Evolutionary conservation across 2,329 filamentous ascomycete genomes (phyloP), one percentile per base, ranked within the genome.

Genomic region (Xylaria sp.): DNA sequence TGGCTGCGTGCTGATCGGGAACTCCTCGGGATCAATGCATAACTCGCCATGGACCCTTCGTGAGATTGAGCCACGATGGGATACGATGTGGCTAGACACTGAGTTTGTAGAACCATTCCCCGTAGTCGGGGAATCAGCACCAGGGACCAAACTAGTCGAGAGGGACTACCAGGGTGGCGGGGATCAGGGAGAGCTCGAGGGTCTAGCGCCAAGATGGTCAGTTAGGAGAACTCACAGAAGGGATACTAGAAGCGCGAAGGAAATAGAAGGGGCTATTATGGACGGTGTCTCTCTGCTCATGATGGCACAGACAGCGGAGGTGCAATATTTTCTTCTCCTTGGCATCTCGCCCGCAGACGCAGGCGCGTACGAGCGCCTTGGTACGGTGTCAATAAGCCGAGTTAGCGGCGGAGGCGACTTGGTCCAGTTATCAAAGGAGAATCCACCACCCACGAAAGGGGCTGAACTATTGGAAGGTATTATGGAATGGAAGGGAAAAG

Each of bases 21-120:
- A 51, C 48, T 8, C 48, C 19, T 51, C 48, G 21, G 9, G 21
- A 30, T 12, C 7, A 2, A 51, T 51, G 48, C 48, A 51, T 30
- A 51, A 51, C 24, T 51, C 48, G 48, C 48, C 21, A 30, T 54
- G 51, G 51, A 54, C 51, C 1, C 51, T 54, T 7, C 51, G 51
- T 8, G 51, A 54, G 51, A 54, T 54, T 21, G 51, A 54, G 14
- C 51, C 51, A 1, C 14, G 32, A 24, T 34, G 27, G 51, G 51
- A 54, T 34, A 54, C 12, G 2, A 9, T 54, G 27, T 32, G 30
- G 51, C 14, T 54, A 14, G 51, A 54, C 21, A 34, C 51, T n/a
- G 30, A 9, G 11, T n/a, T 34, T 34, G 30, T 54, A 6, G 27
- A 54, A 54, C 51, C 6, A 3, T 54, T 34, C 51, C 12, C 27